Evolutionary conservation across 148 eudicot species (phyloP).

Genomic region (Drosera capensis): DNA sequence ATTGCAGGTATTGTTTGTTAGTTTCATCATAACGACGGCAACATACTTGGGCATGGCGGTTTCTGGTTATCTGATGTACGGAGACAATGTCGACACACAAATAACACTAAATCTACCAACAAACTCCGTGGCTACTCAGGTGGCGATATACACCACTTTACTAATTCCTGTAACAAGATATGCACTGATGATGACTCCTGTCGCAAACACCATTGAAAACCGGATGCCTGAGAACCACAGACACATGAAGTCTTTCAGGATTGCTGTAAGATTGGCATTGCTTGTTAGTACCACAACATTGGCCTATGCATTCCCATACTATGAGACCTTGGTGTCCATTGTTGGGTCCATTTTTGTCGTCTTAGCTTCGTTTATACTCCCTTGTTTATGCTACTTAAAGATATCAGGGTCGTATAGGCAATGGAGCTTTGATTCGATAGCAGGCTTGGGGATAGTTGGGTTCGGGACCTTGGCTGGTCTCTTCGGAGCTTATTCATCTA

Average conservation of each 20-base stretch:
- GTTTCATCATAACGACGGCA: conserved; percentile 14
- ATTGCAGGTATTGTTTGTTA: conserved; percentile 13
- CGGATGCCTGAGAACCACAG: conserved; percentile 7
- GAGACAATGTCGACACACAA: conserved; percentile 13
- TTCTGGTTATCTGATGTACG: conserved; percentile 18
- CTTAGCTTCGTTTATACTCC: conserved; percentile 12
- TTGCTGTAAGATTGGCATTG: conserved; percentile 12
- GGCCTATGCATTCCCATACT: conserved; percentile 9
- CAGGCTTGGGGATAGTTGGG: conserved; percentile 10
- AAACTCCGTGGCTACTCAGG: conserved; percentile 7
- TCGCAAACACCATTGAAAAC: conserved; percentile 20
- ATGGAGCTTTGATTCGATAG: conserved; percentile 11
- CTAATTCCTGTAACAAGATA: conserved; percentile 26
- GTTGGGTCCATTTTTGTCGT: conserved; percentile 13
- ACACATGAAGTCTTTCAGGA: conserved; percentile 5
- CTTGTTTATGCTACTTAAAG: conserved; percentile 21
- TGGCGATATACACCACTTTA: conserved; percentile 30
- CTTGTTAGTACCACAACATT: conserved; percentile 13
- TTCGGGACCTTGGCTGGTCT: conserved; percentile 13
- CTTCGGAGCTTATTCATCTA: conserved; percentile 15
- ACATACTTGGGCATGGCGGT: conserved; percentile 14
- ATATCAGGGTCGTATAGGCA: conserved; percentile 5
- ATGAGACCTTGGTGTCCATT: conserved; percentile 13
- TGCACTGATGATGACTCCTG: conserved; percentile 20
- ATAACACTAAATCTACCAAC: conserved; percentile 20